Percentiles rank a stretch among this genome's conserved stretches.
Conservation (phyloP, 23 red algal species). For the Gracilaria gracilis region DNA sequence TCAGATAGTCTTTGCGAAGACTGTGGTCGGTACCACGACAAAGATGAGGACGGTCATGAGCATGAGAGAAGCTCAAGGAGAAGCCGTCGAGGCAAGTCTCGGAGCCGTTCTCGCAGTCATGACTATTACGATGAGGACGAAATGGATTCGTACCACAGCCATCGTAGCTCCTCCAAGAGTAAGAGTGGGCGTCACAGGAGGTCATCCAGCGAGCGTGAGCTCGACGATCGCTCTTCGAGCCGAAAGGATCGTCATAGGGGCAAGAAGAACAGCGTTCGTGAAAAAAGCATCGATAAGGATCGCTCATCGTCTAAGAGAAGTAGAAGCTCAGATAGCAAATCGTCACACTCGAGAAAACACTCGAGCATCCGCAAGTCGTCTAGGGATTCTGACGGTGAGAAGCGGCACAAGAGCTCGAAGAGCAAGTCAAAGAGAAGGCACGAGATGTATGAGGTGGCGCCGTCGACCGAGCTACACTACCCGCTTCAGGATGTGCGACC, state of each 20-base stretch:
- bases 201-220: background rate
- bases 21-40: slow-evolving; percentile 9
- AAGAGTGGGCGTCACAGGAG: background rate
- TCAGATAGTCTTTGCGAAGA: slow-evolving; percentile 34
- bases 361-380: slow-evolving; percentile 2
- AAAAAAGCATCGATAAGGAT: slow-evolving; percentile 33
- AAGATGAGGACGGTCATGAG: background rate
- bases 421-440: slow-evolving; percentile 17
- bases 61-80: background rate
- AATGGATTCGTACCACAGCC: slow-evolving; percentile 3
- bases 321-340: slow-evolving; percentile 26
- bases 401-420: slow-evolving; percentile 39
- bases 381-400: slow-evolving; percentile 23
- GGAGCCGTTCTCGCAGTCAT: slow-evolving; percentile 13
- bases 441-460: background rate
- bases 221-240: background rate
- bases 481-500: background rate
- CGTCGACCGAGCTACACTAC: background rate
- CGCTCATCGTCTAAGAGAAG: slow-evolving; percentile 47
- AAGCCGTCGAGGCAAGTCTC: slow-evolving; percentile 7
- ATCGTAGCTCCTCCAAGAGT: slow-evolving; percentile 19
- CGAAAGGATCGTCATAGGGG: background rate
- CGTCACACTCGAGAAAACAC: slow-evolving; percentile 29
- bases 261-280: slow-evolving; percentile 8
- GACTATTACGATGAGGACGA: slow-evolving; percentile 33